Percentiles rank a stretch among this genome's conserved stretches.
Conservation (phyloP, 2,329 filamentous ascomycete genomes). For the Trichoderma koningii region DNA sequence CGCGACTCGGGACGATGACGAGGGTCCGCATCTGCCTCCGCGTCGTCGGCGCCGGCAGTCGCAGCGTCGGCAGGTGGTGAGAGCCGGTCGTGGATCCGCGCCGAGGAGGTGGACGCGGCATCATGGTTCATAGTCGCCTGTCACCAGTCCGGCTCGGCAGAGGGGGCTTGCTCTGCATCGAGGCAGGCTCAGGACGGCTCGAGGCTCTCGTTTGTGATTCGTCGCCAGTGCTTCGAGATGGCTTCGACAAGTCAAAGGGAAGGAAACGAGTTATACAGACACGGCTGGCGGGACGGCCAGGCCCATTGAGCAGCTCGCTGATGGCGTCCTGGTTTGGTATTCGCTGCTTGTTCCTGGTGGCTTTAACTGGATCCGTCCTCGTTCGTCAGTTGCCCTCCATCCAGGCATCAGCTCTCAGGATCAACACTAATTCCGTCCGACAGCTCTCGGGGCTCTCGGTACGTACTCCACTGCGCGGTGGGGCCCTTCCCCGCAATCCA, state of each 20-base stretch:
- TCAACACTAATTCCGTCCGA: conserved; percentile 29
- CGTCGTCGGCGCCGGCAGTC: conserved; percentile 28
- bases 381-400: no score
- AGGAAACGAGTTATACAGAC: no score
- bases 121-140: conserved; percentile 55
- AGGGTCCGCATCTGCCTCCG: conserved; percentile 18
- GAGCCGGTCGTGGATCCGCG: conserved; percentile 35
- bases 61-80: conserved; percentile 26
- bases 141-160: conserved; percentile 39
- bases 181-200: conserved; percentile 20
- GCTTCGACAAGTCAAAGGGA: no score
- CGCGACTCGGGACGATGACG: conserved; percentile 17
- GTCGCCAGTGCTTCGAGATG: no score
- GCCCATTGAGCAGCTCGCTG: conserved; percentile 15
- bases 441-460: conserved; percentile 18
- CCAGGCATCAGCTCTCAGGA: background rate
- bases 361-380: background rate
- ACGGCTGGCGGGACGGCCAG: background rate
- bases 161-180: conserved; percentile 30
- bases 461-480: conserved; percentile 19
- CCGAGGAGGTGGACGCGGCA: conserved; percentile 46
- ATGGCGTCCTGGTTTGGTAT: conserved; percentile 5
- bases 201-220: background rate
- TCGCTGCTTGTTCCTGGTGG: conserved; percentile 14
- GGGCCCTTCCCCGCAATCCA: conserved; percentile 30